phyloP scores from a whole-genome alignment of 78 protist genomes.

The slime mould (Dictyostelium discoideum) region dicty_2.7 NC_007088.5:8406001-8406500 shows the following conservation, averaged over 20 bases:
- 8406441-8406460: neutral
- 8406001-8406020: slow-evolving; percentile 49
- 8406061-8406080: neutral
- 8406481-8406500: neutral
- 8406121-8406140: neutral
- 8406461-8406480: neutral
- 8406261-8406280: too few relatives aligned
- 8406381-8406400: too few relatives aligned
- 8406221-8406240: too few relatives aligned
- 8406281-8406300: too few relatives aligned
- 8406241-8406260: too few relatives aligned
- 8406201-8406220: too few relatives aligned
- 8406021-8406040: slow-evolving; percentile 34
- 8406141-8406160: too few relatives aligned
- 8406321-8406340: too few relatives aligned
- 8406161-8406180: too few relatives aligned
- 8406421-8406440: neutral
- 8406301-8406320: too few relatives aligned
- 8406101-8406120: neutral
- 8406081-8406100: too few relatives aligned
- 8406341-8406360: neutral
- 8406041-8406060: slow-evolving; percentile 22
- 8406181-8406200: neutral
- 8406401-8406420: too few relatives aligned
- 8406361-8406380: neutral